Conservation (phyloP, 129 eudicot genomes). For the Flaveria trinervia region DNA sequence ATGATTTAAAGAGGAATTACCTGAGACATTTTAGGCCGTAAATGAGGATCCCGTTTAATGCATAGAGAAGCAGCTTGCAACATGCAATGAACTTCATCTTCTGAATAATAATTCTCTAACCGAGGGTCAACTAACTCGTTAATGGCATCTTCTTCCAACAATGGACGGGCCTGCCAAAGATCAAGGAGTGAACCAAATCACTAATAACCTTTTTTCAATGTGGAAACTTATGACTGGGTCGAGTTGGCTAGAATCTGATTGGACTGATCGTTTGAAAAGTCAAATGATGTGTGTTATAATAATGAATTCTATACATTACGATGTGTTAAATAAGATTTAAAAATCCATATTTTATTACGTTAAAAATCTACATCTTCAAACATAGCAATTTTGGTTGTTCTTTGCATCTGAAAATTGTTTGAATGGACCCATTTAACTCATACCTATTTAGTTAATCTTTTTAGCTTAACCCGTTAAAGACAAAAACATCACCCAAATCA, state of each 20-base stretch:
- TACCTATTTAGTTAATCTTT: neutral
- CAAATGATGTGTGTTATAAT: neutral
- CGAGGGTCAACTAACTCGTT: slow-evolving; percentile 77
- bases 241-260: neutral
- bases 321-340: neutral
- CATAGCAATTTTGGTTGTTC: neutral
- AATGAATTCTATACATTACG: neutral
- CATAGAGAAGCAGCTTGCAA: slow-evolving; percentile 93
- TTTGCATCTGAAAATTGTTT: too few relatives aligned
- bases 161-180: slow-evolving; percentile 74
- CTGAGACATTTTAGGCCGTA: slow-evolving; percentile 97
- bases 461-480: too few relatives aligned
- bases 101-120: slow-evolving; percentile 54
- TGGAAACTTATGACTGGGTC: neutral
- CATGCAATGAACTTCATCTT: slow-evolving; percentile 76
- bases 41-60: slow-evolving; percentile 83
- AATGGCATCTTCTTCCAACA: slow-evolving; percentile 68
- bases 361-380: neutral
- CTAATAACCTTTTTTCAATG: neutral
- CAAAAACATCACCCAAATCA: neutral
- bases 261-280: neutral
- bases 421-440: neutral
- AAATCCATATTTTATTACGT: neutral
- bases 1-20: slow-evolving; percentile 36
- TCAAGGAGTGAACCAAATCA: neutral